A percentile compares a stretch with the other conserved stretches of the same genome.
Evolutionary conservation across 2,329 filamentous ascomycete species (phyloP).

Genomic region (Diaporthe destruens): DNA sequence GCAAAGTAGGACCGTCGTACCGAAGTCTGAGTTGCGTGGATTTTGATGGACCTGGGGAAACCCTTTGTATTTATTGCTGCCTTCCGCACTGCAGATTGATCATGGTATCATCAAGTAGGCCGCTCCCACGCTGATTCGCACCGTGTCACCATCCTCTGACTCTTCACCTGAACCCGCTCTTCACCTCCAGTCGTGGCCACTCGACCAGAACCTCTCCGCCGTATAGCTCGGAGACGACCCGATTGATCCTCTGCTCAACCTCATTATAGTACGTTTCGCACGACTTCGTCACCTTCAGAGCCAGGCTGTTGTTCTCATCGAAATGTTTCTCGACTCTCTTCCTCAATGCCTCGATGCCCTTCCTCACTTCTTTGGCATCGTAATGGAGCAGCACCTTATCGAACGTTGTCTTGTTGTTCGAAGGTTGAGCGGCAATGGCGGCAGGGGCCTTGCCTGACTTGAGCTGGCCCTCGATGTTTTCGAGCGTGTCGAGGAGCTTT

Average conservation of each 20-base stretch:
- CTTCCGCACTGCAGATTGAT: constrained; percentile 18
- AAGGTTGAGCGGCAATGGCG: constrained; percentile 81
- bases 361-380: constrained; percentile 86
- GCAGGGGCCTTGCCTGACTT: constrained; percentile 69
- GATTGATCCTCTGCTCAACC: constrained; percentile 71
- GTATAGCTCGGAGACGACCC: constrained; percentile 72
- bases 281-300: constrained; percentile 68
- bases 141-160: constrained; percentile 2
- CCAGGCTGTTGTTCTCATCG: constrained; percentile 77
- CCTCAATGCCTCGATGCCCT: constrained; percentile 88
- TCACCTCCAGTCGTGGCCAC: constrained; percentile 74
- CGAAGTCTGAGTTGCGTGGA: background rate
- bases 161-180: constrained; percentile 63
- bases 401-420: constrained; percentile 84
- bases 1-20: background rate
- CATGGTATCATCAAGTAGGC: constrained; percentile 23
- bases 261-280: constrained; percentile 74
- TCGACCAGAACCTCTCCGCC: constrained; percentile 74
- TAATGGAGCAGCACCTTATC: constrained; percentile 87
- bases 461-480: constrained; percentile 84
- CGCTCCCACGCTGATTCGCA: background rate
- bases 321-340: constrained; percentile 98
- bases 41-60: background rate
- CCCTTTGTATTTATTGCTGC: constrained; percentile 8
- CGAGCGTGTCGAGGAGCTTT: constrained; percentile 90